Percentiles rank a stretch among this genome's conserved stretches.
These are phyloP conservation scores for Lepidium sativum DNA, from an alignment of 345 rosid genomes.

Conservation along the genomic window DNA sequence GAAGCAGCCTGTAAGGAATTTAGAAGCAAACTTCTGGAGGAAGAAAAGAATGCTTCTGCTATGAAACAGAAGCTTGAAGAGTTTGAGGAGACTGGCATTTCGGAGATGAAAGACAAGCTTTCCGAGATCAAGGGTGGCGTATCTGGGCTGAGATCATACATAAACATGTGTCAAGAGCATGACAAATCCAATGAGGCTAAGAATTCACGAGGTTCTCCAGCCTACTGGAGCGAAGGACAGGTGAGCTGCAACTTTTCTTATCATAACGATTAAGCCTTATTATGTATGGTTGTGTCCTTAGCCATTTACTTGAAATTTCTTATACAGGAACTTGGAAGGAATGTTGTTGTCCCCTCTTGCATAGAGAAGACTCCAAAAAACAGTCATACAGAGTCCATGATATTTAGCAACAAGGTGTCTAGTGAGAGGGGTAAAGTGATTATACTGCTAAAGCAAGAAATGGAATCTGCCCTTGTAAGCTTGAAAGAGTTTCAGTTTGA, in stretches of 20 bases:
- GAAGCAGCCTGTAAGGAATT: slow-evolving; percentile 41
- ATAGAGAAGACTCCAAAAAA: slow-evolving; percentile 27
- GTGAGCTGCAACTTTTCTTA: slow-evolving; percentile 43
- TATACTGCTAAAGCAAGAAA: slow-evolving; percentile 61
- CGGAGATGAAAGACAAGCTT: slow-evolving; percentile 47
- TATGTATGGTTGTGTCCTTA: neutral
- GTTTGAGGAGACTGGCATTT: slow-evolving; percentile 48
- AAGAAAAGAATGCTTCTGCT: slow-evolving; percentile 37
- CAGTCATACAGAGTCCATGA: slow-evolving; percentile 21
- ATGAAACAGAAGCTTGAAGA: slow-evolving; percentile 50
- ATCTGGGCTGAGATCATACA: slow-evolving; percentile 48
- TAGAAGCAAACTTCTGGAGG: slow-evolving; percentile 38
- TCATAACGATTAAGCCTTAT: slow-evolving; percentile 1
- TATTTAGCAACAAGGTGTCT: slow-evolving; percentile 18
- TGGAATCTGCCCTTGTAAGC: slow-evolving; percentile 66
- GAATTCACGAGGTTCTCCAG: slow-evolving; percentile 20
- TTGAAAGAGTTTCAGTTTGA: slow-evolving; percentile 63
- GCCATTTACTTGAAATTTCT: neutral
- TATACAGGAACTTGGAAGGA: slow-evolving; percentile 25
- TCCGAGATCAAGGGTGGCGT: slow-evolving; percentile 55
- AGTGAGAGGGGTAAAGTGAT: slow-evolving; percentile 46
- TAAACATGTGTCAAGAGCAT: slow-evolving; percentile 33
- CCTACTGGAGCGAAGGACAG: slow-evolving; percentile 30
- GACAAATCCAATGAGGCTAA: slow-evolving; percentile 26
- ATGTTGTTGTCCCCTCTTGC: slow-evolving; percentile 23